phyloP scores from a whole-genome alignment of 345 rosid genomes.

The Lepidium didymum region DNA sequence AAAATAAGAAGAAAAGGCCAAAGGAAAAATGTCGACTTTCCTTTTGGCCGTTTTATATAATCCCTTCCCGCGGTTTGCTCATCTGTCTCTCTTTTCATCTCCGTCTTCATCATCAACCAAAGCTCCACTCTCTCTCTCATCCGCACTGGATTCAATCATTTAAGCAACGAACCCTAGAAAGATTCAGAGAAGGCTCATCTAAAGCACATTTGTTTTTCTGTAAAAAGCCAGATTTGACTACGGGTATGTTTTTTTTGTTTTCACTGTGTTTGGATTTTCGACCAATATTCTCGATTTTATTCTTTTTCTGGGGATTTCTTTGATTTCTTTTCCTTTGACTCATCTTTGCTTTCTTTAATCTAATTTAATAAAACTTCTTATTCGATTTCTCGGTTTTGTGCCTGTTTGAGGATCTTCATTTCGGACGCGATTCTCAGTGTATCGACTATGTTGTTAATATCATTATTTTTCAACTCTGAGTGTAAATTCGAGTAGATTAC shows the following conservation, averaged over 20 bases:
- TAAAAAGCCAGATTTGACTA: not conserved
- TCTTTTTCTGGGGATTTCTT: not conserved
- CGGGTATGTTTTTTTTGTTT: not conserved
- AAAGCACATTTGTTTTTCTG: not conserved
- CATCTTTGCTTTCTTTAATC: not conserved
- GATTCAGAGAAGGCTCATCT: not conserved
- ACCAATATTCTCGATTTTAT: not conserved
- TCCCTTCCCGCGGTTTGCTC: slow-evolving; percentile 25
- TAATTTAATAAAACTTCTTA: not conserved
- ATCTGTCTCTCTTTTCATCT: slow-evolving; percentile 13
- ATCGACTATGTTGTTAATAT: not conserved
- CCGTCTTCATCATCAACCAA: slow-evolving; percentile 23
- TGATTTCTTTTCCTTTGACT: not conserved
- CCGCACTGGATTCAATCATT: not conserved
- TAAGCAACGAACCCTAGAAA: not conserved
- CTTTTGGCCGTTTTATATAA: slow-evolving; percentile 3
- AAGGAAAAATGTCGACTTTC: not conserved
- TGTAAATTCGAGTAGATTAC: not conserved
- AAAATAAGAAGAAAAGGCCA: not conserved
- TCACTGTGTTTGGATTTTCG: not conserved
- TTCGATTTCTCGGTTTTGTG: not conserved
- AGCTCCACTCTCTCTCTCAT: slow-evolving; percentile 19
- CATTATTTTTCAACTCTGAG: not conserved
- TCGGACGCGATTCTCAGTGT: not conserved
- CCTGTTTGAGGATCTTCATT: not conserved